These are phyloP conservation scores for Podospora conica DNA, from an alignment of 495 filamentous ascomycete genomes.

Conservation along the genomic window DNA sequence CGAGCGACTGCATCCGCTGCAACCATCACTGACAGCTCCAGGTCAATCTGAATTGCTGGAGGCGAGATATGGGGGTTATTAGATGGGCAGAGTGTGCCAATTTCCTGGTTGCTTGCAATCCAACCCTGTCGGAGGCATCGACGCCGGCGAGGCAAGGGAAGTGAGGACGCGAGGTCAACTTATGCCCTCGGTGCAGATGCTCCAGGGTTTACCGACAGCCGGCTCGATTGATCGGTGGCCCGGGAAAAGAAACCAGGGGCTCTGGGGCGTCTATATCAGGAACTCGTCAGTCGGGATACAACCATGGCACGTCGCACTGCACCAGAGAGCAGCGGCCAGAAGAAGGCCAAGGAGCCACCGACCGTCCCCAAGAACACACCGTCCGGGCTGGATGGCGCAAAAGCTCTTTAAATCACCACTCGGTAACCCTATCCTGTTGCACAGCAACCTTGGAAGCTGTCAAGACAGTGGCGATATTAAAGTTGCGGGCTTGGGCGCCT, in stretches of 20 bases:
- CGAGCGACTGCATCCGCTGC: neutral
- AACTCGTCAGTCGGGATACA: conserved; percentile 8
- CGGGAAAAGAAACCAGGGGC: conserved; percentile 6
- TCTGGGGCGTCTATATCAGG: neutral
- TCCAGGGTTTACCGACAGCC: neutral
- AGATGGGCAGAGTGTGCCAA: neutral
- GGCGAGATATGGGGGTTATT: neutral
- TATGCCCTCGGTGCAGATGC: neutral
- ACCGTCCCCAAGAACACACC: neutral
- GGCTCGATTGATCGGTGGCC: neutral
- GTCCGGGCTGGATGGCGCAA: neutral
- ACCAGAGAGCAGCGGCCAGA: neutral
- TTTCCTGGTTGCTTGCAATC: neutral
- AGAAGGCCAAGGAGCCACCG: neutral
- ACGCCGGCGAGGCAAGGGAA: neutral
- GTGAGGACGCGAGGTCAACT: neutral
- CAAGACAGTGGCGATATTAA: neutral
- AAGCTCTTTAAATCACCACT: neutral
- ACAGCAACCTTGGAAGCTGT: neutral
- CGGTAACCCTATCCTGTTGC: neutral
- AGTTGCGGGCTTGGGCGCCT: neutral
- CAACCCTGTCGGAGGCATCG: neutral
- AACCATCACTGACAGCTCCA: neutral
- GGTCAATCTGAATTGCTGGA: neutral
- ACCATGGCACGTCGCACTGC: conserved; percentile 2